Base-by-base conservation (phyloP, 2,329 filamentous ascomycete genomes). In the Trichoderma cornu-damae region DNA sequence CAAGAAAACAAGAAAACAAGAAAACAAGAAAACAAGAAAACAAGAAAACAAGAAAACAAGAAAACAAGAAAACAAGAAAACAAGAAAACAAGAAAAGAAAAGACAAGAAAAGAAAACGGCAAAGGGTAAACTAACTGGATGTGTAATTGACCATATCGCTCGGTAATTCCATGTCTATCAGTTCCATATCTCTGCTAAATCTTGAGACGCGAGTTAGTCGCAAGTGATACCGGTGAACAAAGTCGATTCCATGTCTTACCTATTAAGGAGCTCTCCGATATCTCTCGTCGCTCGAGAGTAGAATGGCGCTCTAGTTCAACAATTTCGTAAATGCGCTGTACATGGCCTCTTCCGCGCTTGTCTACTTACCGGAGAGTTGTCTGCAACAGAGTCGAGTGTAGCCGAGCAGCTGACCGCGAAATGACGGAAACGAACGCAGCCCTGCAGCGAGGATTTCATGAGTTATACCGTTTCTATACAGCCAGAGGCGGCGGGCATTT, bases 141-240 rank as follows among this genome's bases (percentile, higher is more conserved):
- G 40, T 38, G 22, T 57, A 59, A 24, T 59, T 57, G 22, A 50
- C 40, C 44, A 46, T 37, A 24, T 49, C 56, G 6, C 20, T 48
- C 9, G 57, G 57, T 9, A 59, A 51, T 6, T 59, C 52, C 57
- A 59, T 59, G 24, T 57, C 57, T 9, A 59, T 56, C 6, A 59
- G 52, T 24, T 59, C 52, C 44, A 59, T 49, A 49, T 59, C 57
- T 57, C 37, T 54, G 32, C 57, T 59, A n/a, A 59, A 59, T 18
- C 57, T 59, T 9, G 8, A 26, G 16, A 12, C 20, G 8, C 6
- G 3, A 6, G 20, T 53, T 6, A 44, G 14, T 14, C 12, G 8
- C 14, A 6, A n/a, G n/a, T n/a, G n/a, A 9, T 22, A 38, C 11
- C 3, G 26, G 11, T 9, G 16, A 22, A 35, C 4, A 4, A 14